A percentile compares a stretch with the other conserved stretches of the same genome.
These are phyloP conservation scores for Discostella pseudostelligera DNA, from an alignment of 108 stramenopile species.

Conservation along the genomic window DNA sequence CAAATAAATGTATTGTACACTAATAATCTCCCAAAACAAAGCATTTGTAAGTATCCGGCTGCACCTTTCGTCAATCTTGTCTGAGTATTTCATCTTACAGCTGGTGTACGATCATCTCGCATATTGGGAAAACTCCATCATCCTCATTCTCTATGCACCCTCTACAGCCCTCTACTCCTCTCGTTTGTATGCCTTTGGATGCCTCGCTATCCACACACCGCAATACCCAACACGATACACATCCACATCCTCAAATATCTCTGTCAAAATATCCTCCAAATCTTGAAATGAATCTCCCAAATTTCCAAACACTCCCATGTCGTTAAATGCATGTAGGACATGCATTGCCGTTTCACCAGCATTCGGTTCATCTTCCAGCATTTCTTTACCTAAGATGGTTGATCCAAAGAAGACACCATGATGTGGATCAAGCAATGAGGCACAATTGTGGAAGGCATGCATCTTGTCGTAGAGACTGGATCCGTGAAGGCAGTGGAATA, in stretches of 20 bases:
- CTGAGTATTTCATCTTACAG: too few species aligned
- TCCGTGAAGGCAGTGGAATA: slow-evolving; percentile 40
- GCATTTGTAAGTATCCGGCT: too few species aligned
- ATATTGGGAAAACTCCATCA: too few species aligned
- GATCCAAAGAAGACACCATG: slow-evolving; percentile 35
- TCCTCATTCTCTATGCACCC: too few species aligned
- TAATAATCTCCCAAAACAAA: too few species aligned
- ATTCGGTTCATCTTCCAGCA: slow-evolving; percentile 15
- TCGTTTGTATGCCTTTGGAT: slow-evolving; percentile 17
- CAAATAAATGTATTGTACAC: too few species aligned
- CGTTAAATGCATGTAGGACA: slow-evolving; percentile 17
- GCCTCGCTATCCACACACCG: slow-evolving; percentile 31
- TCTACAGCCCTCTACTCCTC: too few species aligned
- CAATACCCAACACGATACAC: slow-evolving; percentile 30
- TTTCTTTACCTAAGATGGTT: slow-evolving; percentile 36
- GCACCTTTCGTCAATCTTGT: too few species aligned
- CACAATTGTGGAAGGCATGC: slow-evolving; percentile 29
- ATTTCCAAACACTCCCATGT: slow-evolving; percentile 34
- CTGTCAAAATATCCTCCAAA: slow-evolving; percentile 30
- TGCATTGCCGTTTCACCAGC: slow-evolving; percentile 14
- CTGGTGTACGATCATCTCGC: too few species aligned
- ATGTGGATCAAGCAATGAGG: slow-evolving; percentile 18
- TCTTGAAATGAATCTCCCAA: slow-evolving; percentile 31
- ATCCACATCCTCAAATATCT: slow-evolving; percentile 25
- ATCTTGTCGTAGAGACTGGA: slow-evolving; percentile 24